Evolutionary conservation across 345 rosid genomes (phyloP).

Genomic region (Citrus trifoliata): DNA sequence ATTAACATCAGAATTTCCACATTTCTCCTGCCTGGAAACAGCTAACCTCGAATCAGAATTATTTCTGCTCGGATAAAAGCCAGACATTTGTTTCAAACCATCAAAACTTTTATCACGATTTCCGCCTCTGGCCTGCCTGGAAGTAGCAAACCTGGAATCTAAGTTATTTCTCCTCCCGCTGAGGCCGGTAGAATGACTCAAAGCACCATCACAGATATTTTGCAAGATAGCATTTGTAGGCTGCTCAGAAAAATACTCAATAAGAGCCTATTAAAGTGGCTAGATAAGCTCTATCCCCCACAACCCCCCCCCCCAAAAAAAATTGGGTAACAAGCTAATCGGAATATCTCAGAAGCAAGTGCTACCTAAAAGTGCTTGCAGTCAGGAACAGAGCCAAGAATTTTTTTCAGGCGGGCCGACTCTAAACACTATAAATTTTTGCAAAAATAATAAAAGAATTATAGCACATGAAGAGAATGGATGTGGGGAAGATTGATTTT

Average conservation of each 20-base stretch:
- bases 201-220: slow-evolving; percentile 10
- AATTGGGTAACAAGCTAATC: neutral
- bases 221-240: slow-evolving; percentile 19
- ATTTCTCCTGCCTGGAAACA: slow-evolving; percentile 9
- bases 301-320: too few relatives aligned
- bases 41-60: slow-evolving; percentile 16
- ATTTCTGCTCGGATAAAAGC: slow-evolving; percentile 8
- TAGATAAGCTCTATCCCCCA: too few relatives aligned
- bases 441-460: too few relatives aligned
- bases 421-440: neutral
- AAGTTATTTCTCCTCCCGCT: neutral
- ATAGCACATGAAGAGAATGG: neutral
- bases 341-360: neutral
- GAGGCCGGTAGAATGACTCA: neutral
- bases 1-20: slow-evolving; percentile 17
- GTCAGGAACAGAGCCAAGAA: neutral
- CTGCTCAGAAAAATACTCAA: slow-evolving; percentile 27
- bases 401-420: neutral
- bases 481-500: neutral
- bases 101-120: neutral
- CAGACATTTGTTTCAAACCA: slow-evolving; percentile 4
- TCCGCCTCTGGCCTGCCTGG: neutral
- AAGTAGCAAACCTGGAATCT: neutral
- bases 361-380: neutral
- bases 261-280: neutral